Conservation (phyloP, 805 yeast genomes). For the Soucietia sequanensis region DNA sequence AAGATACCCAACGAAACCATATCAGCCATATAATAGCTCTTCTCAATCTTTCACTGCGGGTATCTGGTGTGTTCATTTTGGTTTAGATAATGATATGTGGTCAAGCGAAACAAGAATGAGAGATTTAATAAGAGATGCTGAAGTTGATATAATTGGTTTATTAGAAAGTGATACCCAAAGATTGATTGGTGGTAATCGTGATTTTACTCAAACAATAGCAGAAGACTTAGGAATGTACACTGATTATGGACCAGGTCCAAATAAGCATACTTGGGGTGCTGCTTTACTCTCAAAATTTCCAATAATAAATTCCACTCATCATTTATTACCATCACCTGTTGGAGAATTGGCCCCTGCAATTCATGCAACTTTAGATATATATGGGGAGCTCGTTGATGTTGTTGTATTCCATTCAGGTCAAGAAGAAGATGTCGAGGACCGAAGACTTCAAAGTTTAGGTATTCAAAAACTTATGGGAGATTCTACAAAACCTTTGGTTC, state of each 20-base stretch:
- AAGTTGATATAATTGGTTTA: slow-evolving; percentile 86
- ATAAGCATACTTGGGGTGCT: slow-evolving; percentile 98
- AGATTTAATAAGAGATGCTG: slow-evolving; percentile 77
- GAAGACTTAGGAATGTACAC: slow-evolving; percentile 93
- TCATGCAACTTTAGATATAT: slow-evolving; percentile 90
- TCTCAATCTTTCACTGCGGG: slow-evolving; percentile 85
- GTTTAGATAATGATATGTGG: slow-evolving; percentile 98
- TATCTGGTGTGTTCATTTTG: slow-evolving; percentile 98
- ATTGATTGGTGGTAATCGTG: slow-evolving; percentile 92
- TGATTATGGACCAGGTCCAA: slow-evolving; percentile 97
- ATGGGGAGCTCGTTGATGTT: slow-evolving; percentile 83
- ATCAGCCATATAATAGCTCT: slow-evolving; percentile 48
- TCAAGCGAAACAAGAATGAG: slow-evolving; percentile 89
- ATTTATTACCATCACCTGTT: slow-evolving; percentile 91
- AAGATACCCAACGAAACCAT: slow-evolving; percentile 61
- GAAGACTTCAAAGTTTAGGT: slow-evolving; percentile 79
- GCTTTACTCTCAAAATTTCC: slow-evolving; percentile 93
- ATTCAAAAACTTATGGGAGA: slow-evolving; percentile 79
- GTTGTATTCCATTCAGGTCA: slow-evolving; percentile 98
- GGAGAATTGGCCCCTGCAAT: slow-evolving; percentile 99
- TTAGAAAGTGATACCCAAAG: slow-evolving; percentile 93
- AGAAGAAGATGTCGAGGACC: slow-evolving; percentile 94
- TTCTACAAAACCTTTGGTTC: slow-evolving; percentile 76
- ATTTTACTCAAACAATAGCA: slow-evolving; percentile 85
- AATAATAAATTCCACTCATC: slow-evolving; percentile 84